Evolutionary conservation across 768 basidiomycete species (phyloP).

Genomic region (Rhodosporidiobolus sp.): DNA sequence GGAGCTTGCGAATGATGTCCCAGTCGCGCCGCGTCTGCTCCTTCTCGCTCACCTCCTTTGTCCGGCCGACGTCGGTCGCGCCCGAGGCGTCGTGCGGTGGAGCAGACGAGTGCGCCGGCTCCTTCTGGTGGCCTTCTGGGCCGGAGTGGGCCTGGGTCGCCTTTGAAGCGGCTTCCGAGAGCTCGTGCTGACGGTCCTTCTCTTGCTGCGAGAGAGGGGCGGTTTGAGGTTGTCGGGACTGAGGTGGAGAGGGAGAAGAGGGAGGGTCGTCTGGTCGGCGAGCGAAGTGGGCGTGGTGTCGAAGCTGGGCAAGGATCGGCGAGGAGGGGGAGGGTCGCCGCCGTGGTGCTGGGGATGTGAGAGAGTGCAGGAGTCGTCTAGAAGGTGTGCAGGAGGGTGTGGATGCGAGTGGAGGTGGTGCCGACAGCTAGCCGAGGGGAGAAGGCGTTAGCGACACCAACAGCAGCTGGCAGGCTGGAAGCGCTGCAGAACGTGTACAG

Average conservation of each 20-base stretch:
- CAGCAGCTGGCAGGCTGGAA: too few species aligned
- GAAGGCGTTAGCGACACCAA: not conserved
- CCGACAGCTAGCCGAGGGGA: not conserved
- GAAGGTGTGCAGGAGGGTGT: not conserved
- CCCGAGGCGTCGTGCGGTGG: not conserved
- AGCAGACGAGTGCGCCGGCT: not conserved
- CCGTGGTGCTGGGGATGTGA: not conserved
- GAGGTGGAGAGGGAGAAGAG: not conserved
- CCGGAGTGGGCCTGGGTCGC: constrained; percentile 29
- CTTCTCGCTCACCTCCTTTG: constrained; percentile 13
- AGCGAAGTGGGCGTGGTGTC: constrained; percentile 22
- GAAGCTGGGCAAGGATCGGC: constrained; percentile 6
- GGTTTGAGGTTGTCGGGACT: not conserved
- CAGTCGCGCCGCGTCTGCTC: constrained; percentile 59
- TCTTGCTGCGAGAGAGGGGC: not conserved
- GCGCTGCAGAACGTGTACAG: too few species aligned
- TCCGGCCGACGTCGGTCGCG: constrained; percentile 20
- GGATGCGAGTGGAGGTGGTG: not conserved
- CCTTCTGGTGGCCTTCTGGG: constrained; percentile 35
- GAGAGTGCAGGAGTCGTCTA: not conserved
- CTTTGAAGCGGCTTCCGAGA: constrained; percentile 19
- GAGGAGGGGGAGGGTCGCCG: not conserved
- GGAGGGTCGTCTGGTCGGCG: constrained; percentile 5
- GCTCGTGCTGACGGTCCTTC: constrained; percentile 18
- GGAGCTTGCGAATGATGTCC: constrained; percentile 75